Conservation (phyloP, 2,329 filamentous ascomycete species). For the Niveomyces coronatus region DNA sequence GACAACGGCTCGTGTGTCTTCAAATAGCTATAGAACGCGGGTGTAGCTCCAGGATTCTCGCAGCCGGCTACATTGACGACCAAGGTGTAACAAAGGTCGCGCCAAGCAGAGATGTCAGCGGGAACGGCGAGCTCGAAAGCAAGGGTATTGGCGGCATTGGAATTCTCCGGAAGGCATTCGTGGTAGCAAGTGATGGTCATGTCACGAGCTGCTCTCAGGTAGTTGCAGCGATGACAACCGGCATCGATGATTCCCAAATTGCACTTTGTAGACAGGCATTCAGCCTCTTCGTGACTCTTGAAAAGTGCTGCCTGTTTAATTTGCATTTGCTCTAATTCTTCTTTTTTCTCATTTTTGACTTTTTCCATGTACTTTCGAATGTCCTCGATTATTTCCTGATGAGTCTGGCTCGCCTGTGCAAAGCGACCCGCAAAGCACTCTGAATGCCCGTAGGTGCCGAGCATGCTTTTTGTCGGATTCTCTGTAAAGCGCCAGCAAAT, state of each 20-base stretch:
- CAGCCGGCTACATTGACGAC: not conserved
- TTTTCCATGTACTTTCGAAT: not conserved
- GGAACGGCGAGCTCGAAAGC: not conserved
- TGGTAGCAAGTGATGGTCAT: not conserved
- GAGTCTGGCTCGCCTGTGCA: not conserved
- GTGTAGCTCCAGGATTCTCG: not conserved
- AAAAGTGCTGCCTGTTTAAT: not conserved
- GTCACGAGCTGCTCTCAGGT: not conserved
- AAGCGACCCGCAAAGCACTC: constrained; percentile 1
- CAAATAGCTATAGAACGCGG: not conserved
- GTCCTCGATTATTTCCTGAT: not conserved
- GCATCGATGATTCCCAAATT: not conserved
- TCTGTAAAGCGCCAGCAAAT: constrained; percentile 15
- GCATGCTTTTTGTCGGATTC: not conserved
- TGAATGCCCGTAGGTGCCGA: not conserved
- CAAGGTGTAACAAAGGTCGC: not conserved
- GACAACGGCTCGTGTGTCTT: rapidly evolving
- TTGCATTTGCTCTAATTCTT: rapidly evolving
- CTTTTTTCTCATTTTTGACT: not conserved
- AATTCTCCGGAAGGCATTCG: not conserved
- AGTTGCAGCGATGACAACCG: not conserved
- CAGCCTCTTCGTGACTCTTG: rapidly evolving
- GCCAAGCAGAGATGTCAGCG: not conserved
- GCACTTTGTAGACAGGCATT: not conserved
- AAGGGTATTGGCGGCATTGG: not conserved